phyloP scores from a whole-genome alignment of 2,329 filamentous ascomycete species.

The Penicillium nordicum region DNA sequence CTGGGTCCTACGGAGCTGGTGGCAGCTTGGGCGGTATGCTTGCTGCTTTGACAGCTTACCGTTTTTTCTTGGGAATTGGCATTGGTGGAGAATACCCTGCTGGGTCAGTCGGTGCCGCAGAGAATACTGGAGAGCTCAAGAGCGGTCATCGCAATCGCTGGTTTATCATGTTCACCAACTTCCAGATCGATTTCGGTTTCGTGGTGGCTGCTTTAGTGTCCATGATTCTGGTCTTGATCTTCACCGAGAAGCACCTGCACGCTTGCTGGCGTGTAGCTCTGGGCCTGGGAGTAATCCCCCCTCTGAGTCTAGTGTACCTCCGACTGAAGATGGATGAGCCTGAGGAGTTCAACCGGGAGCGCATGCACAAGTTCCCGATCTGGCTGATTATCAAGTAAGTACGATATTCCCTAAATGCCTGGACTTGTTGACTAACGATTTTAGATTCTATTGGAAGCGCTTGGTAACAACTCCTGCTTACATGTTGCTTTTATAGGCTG shows the following conservation, averaged over 20 bases:
- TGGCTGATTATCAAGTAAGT: constrained; percentile 49
- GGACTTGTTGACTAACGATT: constrained; percentile 37
- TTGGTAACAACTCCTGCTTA: constrained; percentile 43
- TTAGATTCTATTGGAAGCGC: constrained; percentile 70
- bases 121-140: constrained; percentile 79
- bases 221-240: constrained; percentile 60
- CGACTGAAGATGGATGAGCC: constrained; percentile 73
- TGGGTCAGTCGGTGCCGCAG: constrained; percentile 78
- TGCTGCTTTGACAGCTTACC: constrained; percentile 73
- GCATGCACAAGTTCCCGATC: constrained; percentile 61
- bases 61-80: constrained; percentile 78
- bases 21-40: constrained; percentile 70
- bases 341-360: constrained; percentile 69
- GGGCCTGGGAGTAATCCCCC: constrained; percentile 75
- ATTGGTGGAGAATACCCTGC: constrained; percentile 61
- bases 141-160: constrained; percentile 77
- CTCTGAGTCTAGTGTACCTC: constrained; percentile 65
- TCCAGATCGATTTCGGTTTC: constrained; percentile 82
- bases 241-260: constrained; percentile 60
- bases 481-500: background rate
- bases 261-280: constrained; percentile 80
- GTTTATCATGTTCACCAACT: constrained; percentile 89
- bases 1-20: constrained; percentile 71
- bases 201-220: constrained; percentile 77
- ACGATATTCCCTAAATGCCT: constrained; percentile 3